These are phyloP conservation scores for Asterophora lycoperdoides DNA, from an alignment of 768 basidiomycete species.

Conservation along the genomic window DNA sequence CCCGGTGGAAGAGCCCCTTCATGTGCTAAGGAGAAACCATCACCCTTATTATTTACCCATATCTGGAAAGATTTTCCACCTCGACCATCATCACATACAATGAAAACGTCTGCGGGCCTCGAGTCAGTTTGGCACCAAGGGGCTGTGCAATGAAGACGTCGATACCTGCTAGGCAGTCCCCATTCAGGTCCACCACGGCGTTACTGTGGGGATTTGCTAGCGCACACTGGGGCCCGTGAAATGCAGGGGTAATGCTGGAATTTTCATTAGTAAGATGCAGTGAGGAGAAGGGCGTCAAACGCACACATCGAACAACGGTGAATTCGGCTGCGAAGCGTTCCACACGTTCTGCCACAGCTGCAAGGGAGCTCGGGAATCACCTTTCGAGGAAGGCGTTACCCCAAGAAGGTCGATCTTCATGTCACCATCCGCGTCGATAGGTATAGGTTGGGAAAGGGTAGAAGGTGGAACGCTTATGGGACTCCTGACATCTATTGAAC, in stretches of 20 bases:
- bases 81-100: conserved; percentile 71
- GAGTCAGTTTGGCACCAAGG: background rate
- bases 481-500: conserved; percentile 33
- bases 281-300: conserved; percentile 19
- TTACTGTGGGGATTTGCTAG: conserved; percentile 91
- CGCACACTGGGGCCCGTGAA: conserved; percentile 63
- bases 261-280: background rate
- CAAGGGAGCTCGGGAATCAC: conserved; percentile 35
- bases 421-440: conserved; percentile 83
- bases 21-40: conserved; percentile 68
- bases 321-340: conserved; percentile 51
- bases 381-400: conserved; percentile 38
- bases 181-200: conserved; percentile 90
- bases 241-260: conserved; percentile 52
- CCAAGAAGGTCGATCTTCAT: conserved; percentile 89
- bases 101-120: conserved; percentile 66
- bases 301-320: conserved; percentile 66
- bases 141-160: background rate
- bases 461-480: conserved; percentile 60
- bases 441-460: conserved; percentile 72
- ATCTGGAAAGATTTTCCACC: conserved; percentile 75
- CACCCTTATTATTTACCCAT: conserved; percentile 83
- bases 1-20: conserved; percentile 69
- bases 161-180: conserved; percentile 89
- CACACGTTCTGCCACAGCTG: conserved; percentile 81